Percentiles rank a stretch among this genome's conserved stretches.
Evolutionary conservation across 306 rosid species (phyloP).

Genomic region (Sicyos edulis): DNA sequence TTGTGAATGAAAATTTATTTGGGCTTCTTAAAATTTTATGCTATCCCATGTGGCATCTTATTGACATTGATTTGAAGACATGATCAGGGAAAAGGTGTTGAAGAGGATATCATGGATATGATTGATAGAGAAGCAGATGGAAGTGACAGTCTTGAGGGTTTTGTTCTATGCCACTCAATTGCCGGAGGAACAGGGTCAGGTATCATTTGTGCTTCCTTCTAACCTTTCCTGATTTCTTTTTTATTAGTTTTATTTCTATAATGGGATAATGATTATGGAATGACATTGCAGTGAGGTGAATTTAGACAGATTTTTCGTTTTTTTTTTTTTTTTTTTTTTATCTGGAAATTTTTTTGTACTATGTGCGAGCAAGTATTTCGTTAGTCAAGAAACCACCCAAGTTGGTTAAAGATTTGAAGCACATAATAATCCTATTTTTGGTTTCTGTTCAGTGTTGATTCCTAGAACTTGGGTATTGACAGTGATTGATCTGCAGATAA

Average conservation of each 20-base stretch:
- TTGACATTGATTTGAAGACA: constrained; percentile 18
- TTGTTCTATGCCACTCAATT: constrained; percentile 94
- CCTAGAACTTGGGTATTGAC: not conserved
- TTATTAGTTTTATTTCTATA: not conserved
- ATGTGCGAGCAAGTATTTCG: not conserved
- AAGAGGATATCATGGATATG: constrained; percentile 99
- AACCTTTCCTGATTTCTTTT: not conserved
- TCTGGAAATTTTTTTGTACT: not conserved
- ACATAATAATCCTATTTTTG: not conserved
- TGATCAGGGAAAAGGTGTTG: constrained; percentile 87
- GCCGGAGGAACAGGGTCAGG: constrained; percentile 99
- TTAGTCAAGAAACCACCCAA: not conserved
- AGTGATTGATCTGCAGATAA: not conserved
- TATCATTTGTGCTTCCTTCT: constrained; percentile 27
- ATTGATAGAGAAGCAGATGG: constrained; percentile 99
- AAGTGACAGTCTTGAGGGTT: constrained; percentile 99
- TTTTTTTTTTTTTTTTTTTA: too few species aligned
- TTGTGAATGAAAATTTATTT: not conserved
- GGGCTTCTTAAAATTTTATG: not conserved
- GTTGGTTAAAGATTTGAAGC: constrained; percentile 5
- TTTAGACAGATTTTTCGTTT: not conserved
- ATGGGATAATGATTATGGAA: not conserved
- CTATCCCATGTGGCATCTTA: not conserved
- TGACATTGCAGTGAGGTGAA: not conserved
- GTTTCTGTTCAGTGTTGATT: not conserved